Base-by-base conservation (phyloP, 805 yeast genomes). In the Wickerhamomyces canadensis region DNA sequence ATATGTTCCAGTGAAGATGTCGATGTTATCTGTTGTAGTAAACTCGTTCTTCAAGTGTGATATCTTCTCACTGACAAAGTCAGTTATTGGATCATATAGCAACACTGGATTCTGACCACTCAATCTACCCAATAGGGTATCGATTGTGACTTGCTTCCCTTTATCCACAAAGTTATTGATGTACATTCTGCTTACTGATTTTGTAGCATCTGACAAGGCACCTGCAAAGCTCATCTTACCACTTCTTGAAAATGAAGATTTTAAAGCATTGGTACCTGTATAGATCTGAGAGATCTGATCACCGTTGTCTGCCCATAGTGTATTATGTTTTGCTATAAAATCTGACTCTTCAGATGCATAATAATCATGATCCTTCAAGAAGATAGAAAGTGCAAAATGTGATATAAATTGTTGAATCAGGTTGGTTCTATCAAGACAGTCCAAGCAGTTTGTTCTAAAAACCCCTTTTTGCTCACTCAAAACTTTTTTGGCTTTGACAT, bases 141-240 rank as follows among this genome's bases (percentile, higher is more conserved):
- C 98, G 43, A 89, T 89, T 2, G 88, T 84, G n/a, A 78, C 75
- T 56, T 93, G 99, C 44, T 88, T 84, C 30, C 79, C 80, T 50
- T 84, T 84, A 61, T 93, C 99, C 52, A 87, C 89, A 61, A 93
- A 93, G 45, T 94, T 91, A 62, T 93, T 93, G 57, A 93, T 91
- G 58, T 93, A 93, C 76, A 93, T 79, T 60, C 99, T 72, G 29
- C 95, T 81, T 8, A 93, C 96, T 0, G 96, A 86, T 61, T 93
- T 93, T 1, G 98, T 88, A 4, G 94, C 96, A 62, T 93, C 99
- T 0, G 96, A 84, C n/a, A 93, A 62, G 0, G 97, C 96, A 25
- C 98, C 97, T 0, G 98, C 98, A 37, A 93, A 64, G 31, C 91
- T 87, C 97, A 89, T 88, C 53, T 89, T 91, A 18, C 98, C 98